Conservation (phyloP, 1,284 basidiomycete genomes). For the Amylostereum areolatum region DNA sequence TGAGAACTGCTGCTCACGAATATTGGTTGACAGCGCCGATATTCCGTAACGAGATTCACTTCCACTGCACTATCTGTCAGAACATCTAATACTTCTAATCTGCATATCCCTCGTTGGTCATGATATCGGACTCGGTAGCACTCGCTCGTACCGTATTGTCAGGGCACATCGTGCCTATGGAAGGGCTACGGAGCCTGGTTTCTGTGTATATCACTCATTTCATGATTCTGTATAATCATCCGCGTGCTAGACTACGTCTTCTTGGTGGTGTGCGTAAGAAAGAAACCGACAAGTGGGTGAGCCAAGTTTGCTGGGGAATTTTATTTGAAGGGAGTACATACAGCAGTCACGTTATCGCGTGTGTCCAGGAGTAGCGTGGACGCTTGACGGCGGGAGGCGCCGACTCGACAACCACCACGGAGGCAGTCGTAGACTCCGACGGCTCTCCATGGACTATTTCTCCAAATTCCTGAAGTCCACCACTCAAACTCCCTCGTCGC, state of each 20-base stretch:
- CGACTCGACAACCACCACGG: too few species aligned
- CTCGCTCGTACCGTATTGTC: neutral
- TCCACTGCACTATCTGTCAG: constrained; percentile 70
- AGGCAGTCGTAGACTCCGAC: too few species aligned
- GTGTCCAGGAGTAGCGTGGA: too few species aligned
- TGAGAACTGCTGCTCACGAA: constrained; percentile 8
- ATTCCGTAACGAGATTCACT: constrained; percentile 63
- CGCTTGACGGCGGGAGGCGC: too few species aligned
- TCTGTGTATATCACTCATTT: neutral
- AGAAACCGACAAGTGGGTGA: too few species aligned
- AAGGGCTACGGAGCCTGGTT: neutral
- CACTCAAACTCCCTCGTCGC: constrained; percentile 44
- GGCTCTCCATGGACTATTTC: constrained; percentile 67
- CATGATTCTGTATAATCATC: neutral
- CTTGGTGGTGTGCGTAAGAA: neutral
- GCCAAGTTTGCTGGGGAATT: too few species aligned
- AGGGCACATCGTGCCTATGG: neutral
- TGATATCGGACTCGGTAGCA: too few species aligned
- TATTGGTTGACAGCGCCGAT: constrained; percentile 43
- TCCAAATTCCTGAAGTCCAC: constrained; percentile 67
- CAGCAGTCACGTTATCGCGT: too few species aligned
- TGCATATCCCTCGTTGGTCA: neutral
- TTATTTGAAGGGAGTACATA: too few species aligned
- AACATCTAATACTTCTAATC: constrained; percentile 52
- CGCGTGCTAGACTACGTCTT: neutral